These are phyloP conservation scores for Persicaria tinctoria DNA, from an alignment of 148 eudicot genomes.

Conservation along the genomic window DNA sequence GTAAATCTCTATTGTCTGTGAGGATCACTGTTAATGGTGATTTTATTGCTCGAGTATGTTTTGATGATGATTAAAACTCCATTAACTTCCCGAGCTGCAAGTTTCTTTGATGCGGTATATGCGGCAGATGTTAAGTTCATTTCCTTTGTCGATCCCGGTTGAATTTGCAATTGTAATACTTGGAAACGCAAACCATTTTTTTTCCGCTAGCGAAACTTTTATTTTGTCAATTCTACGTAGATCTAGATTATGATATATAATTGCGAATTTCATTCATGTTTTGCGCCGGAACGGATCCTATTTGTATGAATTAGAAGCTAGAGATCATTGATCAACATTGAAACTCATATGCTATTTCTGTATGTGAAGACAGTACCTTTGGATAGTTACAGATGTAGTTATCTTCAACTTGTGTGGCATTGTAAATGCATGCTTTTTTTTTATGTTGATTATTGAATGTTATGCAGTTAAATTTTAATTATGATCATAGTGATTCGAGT, in stretches of 20 bases:
- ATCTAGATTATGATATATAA: neutral
- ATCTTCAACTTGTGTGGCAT: neutral
- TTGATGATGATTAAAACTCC: neutral
- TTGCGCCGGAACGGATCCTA: neutral
- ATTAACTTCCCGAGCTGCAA: neutral
- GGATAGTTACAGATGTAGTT: neutral
- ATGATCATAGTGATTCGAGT: neutral
- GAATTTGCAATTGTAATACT: neutral
- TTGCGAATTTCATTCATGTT: neutral
- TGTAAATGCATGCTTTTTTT: neutral
- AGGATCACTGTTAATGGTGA: neutral
- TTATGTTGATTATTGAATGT: neutral
- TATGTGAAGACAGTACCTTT: neutral
- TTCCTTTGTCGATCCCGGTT: conserved; percentile 1
- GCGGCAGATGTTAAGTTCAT: neutral
- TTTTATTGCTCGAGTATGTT: neutral
- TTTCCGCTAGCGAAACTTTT: neutral
- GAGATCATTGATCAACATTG: neutral
- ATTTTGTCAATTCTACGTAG: neutral
- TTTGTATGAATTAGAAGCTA: neutral
- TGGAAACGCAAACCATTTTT: neutral
- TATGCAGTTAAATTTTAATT: neutral
- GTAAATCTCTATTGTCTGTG: neutral
- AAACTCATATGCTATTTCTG: neutral
- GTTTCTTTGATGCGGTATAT: neutral